A percentile compares a stretch with the other conserved stretches of the same genome.
Evolutionary conservation across 164 flowering plant genomes (phyloP).

Genomic region (Aristolochia contorta): DNA sequence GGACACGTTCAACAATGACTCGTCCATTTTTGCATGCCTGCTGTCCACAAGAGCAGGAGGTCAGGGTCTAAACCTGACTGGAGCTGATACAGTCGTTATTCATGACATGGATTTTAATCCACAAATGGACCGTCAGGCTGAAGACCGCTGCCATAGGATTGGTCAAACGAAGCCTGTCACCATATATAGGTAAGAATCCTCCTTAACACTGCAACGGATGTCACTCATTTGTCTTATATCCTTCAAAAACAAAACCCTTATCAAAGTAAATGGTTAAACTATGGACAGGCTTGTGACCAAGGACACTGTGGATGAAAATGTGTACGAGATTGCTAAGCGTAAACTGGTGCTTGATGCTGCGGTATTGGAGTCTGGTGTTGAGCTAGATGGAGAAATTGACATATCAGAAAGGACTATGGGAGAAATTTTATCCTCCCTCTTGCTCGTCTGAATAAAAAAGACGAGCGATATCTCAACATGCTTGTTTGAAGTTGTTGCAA

Average conservation of each 20-base stretch:
- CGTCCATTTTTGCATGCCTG: slow-evolving; percentile 85
- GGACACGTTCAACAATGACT: slow-evolving; percentile 74
- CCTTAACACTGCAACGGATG: background rate
- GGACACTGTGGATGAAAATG: slow-evolving; percentile 87
- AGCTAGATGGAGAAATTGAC: slow-evolving; percentile 42
- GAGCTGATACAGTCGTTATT: slow-evolving; percentile 92
- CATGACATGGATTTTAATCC: slow-evolving; percentile 99
- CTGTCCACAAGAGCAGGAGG: slow-evolving; percentile 97
- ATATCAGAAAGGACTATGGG: slow-evolving; percentile 84
- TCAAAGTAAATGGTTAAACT: background rate
- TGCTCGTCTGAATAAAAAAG: slow-evolving; percentile 23
- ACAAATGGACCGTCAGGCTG: slow-evolving; percentile 93
- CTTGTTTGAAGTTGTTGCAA: background rate
- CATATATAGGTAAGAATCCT: slow-evolving; percentile 48
- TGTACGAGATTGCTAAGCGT: slow-evolving; percentile 89
- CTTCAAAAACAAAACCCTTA: no score
- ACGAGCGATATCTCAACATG: background rate
- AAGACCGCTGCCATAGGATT: slow-evolving; percentile 95
- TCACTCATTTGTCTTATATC: no score
- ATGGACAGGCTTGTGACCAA: slow-evolving; percentile 72
- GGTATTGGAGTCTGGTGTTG: slow-evolving; percentile 61
- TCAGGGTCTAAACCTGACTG: slow-evolving; percentile 85
- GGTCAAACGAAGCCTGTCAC: slow-evolving; percentile 93
- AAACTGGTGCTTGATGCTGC: slow-evolving; percentile 89
- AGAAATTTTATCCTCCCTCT: slow-evolving; percentile 73